A percentile compares a stretch with the other conserved stretches of the same genome.
These are phyloP conservation scores for Aaosphaeria pasadenensis DNA, from an alignment of 2,329 filamentous ascomycete species.

Conservation along the genomic window DNA sequence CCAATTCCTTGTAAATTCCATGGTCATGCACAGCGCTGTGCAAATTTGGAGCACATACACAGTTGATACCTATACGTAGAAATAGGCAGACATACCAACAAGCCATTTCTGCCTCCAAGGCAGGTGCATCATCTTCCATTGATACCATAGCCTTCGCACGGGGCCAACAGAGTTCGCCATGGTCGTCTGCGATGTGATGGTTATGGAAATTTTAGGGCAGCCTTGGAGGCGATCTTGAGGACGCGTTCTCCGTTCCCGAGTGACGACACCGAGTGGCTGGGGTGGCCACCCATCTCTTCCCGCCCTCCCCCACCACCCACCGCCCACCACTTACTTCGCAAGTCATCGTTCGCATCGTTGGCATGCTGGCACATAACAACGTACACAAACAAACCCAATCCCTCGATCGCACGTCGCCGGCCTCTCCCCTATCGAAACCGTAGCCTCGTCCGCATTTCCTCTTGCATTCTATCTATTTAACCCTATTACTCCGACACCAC, in stretches of 20 bases:
- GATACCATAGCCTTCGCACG: slow-evolving; percentile 52
- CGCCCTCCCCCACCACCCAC: slow-evolving; percentile 7
- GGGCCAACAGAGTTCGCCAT: slow-evolving; percentile 38
- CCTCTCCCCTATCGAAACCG: too few relatives aligned
- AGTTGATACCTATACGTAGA: too few relatives aligned
- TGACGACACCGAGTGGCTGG: slow-evolving; percentile 28
- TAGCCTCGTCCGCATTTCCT: too few relatives aligned
- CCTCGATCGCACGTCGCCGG: not conserved
- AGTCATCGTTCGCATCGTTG: not conserved
- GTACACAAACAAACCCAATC: not conserved
- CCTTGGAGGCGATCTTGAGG: slow-evolving; percentile 10
- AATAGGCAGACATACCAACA: slow-evolving; percentile 44
- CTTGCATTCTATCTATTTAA: too few relatives aligned
- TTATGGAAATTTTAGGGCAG: slow-evolving; percentile 6
- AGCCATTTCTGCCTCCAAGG: slow-evolving; percentile 62
- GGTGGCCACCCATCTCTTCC: slow-evolving; percentile 2
- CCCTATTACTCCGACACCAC: not conserved
- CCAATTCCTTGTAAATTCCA: too few relatives aligned
- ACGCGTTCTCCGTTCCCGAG: slow-evolving; percentile 6
- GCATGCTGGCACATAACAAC: slow-evolving; percentile 5
- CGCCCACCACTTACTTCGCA: too few relatives aligned
- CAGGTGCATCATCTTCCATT: slow-evolving; percentile 60
- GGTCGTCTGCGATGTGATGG: slow-evolving; percentile 11
- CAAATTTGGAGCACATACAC: not conserved
- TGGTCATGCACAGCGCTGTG: not conserved